Evolutionary conservation across 495 filamentous ascomycete genomes (phyloP), one percentile per base, ranked within the genome.

Genomic region (Rhypophila decipiens): DNA sequence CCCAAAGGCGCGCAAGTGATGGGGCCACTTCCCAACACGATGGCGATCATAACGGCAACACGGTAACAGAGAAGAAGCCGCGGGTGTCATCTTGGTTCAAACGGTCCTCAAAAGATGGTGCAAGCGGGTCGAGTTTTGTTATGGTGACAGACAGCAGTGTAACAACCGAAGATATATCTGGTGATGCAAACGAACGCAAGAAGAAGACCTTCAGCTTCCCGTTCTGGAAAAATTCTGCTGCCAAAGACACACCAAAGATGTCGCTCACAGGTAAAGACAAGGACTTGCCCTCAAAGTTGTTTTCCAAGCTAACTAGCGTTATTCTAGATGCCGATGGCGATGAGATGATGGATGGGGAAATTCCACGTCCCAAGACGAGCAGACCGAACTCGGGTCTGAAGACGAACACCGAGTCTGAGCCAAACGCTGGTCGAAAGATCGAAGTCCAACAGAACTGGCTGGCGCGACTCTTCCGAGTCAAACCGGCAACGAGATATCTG

Each of bases 391-490:
- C 18, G 59, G 56, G 59, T 55, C 43, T 10, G 58, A 53, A 17
- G 54, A 50, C 24, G 58, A 54, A n/a, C 37, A 35, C 19, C 20
- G 24, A 11, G 8, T 51, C 49, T 5, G 39, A 19, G 17, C 74
- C 75, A 42, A 65, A 73, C 5, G 53, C 49, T 5, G 39, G 20
- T 19, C 74, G 76, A 42, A 65, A 73, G 48, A 76, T 80, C 42
- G 79, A 77, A 15, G 71, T 79, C 3, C 77, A 81, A 38, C 80
- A 84, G 49, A 93, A 85, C 48, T 96, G 90, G 89, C 74, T 98
- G 40, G 80, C 85, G 27, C 84, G 86, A 13, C 79, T 97, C 18
- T 85, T 98, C 67, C 81, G 88, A 39, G 84, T 96, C 63, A 95
- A 93, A 58, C 91, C 93, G 0, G 84, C 84, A 0, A 80, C 70